Evolutionary conservation across 148 eudicot species (phyloP).

Genomic region (Silene uniflora): DNA sequence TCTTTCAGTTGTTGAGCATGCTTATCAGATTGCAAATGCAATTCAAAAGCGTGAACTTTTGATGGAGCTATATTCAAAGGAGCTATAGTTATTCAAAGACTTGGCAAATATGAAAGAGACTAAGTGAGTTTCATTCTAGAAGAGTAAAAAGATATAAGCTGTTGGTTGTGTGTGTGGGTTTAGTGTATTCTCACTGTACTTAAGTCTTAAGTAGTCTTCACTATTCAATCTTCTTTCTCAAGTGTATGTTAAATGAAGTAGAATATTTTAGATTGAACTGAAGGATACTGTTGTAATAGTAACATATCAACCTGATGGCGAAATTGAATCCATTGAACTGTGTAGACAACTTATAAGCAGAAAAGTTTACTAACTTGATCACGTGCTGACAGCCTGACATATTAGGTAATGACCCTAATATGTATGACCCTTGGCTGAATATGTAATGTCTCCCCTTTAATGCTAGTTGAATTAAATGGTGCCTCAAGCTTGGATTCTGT

Average conservation of each 20-base stretch:
- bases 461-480: neutral
- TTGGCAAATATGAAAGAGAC: slow-evolving; percentile 61
- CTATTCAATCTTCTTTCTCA: neutral
- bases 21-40: slow-evolving; percentile 71
- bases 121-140: slow-evolving; percentile 38
- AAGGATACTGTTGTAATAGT: neutral
- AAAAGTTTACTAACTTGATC: too few species aligned
- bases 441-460: neutral
- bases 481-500: neutral
- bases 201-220: neutral
- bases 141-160: neutral
- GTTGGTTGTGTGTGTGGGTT: neutral
- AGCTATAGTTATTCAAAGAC: slow-evolving; percentile 90
- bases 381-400: too few species aligned
- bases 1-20: slow-evolving; percentile 76
- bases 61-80: slow-evolving; percentile 86
- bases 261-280: neutral
- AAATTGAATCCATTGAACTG: too few species aligned
- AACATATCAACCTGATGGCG: too few species aligned
- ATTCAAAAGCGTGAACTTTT: slow-evolving; percentile 73
- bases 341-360: too few species aligned
- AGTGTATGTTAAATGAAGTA: neutral
- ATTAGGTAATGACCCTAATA: too few species aligned
- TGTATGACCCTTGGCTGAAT: neutral
- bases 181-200: neutral